These are phyloP conservation scores for Debaryomyces sp. DNA, from an alignment of 1,139 yeast species.

Conservation along the genomic window DNA sequence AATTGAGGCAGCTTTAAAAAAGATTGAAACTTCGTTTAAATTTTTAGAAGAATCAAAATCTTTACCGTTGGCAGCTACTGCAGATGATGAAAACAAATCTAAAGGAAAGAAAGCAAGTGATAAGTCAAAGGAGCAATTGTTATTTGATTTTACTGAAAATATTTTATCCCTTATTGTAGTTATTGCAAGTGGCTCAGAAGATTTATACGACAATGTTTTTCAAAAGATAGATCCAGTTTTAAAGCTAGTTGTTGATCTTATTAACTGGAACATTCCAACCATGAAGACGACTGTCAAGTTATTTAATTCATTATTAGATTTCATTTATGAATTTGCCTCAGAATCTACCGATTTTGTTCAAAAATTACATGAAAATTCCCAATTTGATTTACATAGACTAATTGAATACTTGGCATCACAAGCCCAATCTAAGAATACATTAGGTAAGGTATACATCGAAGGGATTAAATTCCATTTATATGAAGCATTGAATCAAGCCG, in stretches of 20 bases:
- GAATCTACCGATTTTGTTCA: conserved; percentile 63
- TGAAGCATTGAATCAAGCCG: conserved; percentile 38
- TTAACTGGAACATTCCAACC: conserved; percentile 34
- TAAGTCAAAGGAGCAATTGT: conserved; percentile 46
- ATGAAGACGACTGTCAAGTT: conserved; percentile 45
- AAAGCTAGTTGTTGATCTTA: conserved; percentile 43
- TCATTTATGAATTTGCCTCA: conserved; percentile 66
- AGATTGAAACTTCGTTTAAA: conserved; percentile 51
- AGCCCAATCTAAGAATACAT: conserved; percentile 31
- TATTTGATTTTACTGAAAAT: conserved; percentile 75
- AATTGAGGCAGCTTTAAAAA: conserved; percentile 52
- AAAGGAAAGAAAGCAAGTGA: conserved; percentile 31
- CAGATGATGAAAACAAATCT: conserved; percentile 7
- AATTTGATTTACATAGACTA: conserved; percentile 26
- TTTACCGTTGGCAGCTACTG: neutral
- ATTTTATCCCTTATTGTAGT: conserved; percentile 69
- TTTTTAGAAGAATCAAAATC: conserved; percentile 33
- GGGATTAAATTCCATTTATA: conserved; percentile 64
- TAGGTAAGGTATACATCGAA: conserved; percentile 55
- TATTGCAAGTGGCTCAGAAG: conserved; percentile 66
- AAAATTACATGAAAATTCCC: conserved; percentile 20
- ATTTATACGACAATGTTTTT: conserved; percentile 55
- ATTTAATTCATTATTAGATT: conserved; percentile 57
- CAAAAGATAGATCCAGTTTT: conserved; percentile 44
- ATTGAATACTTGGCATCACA: conserved; percentile 19